Percentiles rank a stretch among this genome's conserved stretches.
These are phyloP conservation scores for Saksenaea vasiformis DNA, from an alignment of 371 early-diverging fungal genomes.

Conservation along the genomic window DNA sequence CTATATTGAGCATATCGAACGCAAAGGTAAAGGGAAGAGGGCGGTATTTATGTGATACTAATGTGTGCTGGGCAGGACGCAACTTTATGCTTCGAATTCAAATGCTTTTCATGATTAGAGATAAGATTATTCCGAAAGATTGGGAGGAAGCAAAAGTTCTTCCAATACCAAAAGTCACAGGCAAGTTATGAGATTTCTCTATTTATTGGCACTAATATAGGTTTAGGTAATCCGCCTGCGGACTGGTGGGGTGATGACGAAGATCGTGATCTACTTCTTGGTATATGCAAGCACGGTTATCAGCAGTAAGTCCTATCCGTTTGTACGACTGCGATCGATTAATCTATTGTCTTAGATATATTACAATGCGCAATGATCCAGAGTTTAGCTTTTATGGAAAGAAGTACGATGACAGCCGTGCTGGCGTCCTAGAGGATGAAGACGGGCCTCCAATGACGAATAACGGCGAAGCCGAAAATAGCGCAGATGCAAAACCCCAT, in stretches of 20 bases:
- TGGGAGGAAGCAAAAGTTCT: slow-evolving; percentile 51
- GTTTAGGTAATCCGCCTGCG: slow-evolving; percentile 54
- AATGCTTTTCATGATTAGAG: slow-evolving; percentile 73
- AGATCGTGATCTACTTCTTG: slow-evolving; percentile 82
- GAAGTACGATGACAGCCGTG: slow-evolving; percentile 53
- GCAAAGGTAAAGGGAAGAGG: slow-evolving; percentile 45
- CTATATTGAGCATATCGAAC: slow-evolving; percentile 72
- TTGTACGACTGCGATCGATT: not conserved
- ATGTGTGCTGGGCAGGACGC: slow-evolving; percentile 31
- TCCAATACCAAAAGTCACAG: slow-evolving; percentile 58
- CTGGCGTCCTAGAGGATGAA: slow-evolving; percentile 39
- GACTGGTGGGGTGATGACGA: slow-evolving; percentile 85
- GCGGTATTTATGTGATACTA: not conserved
- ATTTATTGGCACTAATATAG: not conserved
- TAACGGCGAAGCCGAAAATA: slow-evolving; percentile 15
- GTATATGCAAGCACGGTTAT: slow-evolving; percentile 83
- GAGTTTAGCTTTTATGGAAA: slow-evolving; percentile 70
- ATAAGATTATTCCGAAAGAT: slow-evolving; percentile 57
- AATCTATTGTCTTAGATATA: slow-evolving; percentile 20
- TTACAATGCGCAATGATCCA: slow-evolving; percentile 66
- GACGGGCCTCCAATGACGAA: slow-evolving; percentile 13
- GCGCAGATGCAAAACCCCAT: slow-evolving; percentile 12
- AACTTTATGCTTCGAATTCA: slow-evolving; percentile 78
- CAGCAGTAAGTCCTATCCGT: slow-evolving; percentile 44
- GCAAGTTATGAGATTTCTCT: slow-evolving; percentile 14